A percentile compares a stretch with the other conserved stretches of the same genome.
phyloP scores from a whole-genome alignment of 495 filamentous ascomycete genomes.

The Penicillium odoratum region DNA sequence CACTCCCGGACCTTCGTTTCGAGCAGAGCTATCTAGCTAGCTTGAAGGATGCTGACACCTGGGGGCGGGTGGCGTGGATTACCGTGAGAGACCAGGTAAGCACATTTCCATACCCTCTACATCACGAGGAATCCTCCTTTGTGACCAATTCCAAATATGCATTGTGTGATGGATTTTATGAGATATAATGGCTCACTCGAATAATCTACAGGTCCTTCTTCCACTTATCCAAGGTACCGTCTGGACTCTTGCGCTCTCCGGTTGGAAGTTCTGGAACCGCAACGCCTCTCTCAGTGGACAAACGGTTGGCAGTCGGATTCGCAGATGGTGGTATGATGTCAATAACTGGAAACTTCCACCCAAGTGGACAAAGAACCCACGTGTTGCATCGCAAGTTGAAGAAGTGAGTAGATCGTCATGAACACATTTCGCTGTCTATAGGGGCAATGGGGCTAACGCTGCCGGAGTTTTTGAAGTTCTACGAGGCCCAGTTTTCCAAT shows the following conservation, averaged over 20 bases:
- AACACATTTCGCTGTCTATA: not conserved
- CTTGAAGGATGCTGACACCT: conserved; percentile 72
- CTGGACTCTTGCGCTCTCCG: conserved; percentile 76
- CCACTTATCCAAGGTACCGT: conserved; percentile 79
- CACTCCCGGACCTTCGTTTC: conserved; percentile 89
- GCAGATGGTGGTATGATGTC: conserved; percentile 89
- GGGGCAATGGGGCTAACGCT: conserved; percentile 29
- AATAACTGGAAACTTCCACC: conserved; percentile 77
- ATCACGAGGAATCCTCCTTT: not conserved
- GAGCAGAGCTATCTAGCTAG: conserved; percentile 96
- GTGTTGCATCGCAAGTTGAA: conserved; percentile 43
- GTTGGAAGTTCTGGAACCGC: conserved; percentile 83
- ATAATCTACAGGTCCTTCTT: conserved; percentile 64
- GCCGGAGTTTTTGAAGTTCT: conserved; percentile 47
- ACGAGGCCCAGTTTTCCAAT: conserved; percentile 44
- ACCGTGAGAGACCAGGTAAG: conserved; percentile 84
- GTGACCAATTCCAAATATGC: not conserved
- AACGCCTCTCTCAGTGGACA: conserved; percentile 67
- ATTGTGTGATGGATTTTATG: not conserved
- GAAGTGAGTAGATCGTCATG: conserved; percentile 44
- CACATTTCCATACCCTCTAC: not conserved
- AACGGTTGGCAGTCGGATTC: conserved; percentile 65
- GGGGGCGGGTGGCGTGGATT: conserved; percentile 76
- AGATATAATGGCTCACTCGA: not conserved
- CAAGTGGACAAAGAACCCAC: conserved; percentile 24